Evolutionary conservation across 768 basidiomycete genomes (phyloP), one percentile per base, ranked within the genome.

Genomic region (Suillus discolor): DNA sequence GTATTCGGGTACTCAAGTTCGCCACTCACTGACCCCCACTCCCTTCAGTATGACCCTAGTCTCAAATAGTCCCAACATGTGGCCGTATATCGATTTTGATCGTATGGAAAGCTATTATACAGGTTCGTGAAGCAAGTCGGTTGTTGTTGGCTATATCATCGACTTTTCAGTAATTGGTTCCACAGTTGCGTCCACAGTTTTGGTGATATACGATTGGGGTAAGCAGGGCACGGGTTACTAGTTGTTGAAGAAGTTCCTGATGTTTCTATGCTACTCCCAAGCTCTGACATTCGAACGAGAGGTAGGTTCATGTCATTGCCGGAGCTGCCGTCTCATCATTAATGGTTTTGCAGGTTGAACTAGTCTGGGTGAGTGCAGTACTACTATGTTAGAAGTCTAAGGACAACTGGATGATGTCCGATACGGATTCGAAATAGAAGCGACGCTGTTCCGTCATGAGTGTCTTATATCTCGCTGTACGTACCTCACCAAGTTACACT

Each of bases 241-340:
- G 15, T 38, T 38, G 38, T 1, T 7, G 1, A 38, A 15, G 36
- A 20, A 38, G n/a, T 38, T 38, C 15, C 38, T 57, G 13, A 57
- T 16, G n/a, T 38, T 11, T 15, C 13, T 38, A 13, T 55, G 20
- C 9, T 36, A 8, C 16, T 57, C 36, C 15, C 36, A 8, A 57
- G 55, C n/a, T 15, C 55, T 57, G n/a, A 57, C 55, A 23, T 38
- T 57, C n/a, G 55, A n/a, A 38, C n/a, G 15, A 16, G 55, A 57
- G 55, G 55, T 57, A 38, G 49, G 49, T 28, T 31, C 31, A 34
- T 54, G 9, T 18, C 18, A 31, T 34, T 11, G 18, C 28, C 20
- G 2, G 31, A 54, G 9, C 16, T 18, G 11, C 8, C 4, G 18
- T 34, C 18, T 34, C 31, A 54, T 18, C 34, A 54, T 12, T 23